Conservation (phyloP, 1,284 basidiomycete species). For the Puccinia horiana region DNA sequence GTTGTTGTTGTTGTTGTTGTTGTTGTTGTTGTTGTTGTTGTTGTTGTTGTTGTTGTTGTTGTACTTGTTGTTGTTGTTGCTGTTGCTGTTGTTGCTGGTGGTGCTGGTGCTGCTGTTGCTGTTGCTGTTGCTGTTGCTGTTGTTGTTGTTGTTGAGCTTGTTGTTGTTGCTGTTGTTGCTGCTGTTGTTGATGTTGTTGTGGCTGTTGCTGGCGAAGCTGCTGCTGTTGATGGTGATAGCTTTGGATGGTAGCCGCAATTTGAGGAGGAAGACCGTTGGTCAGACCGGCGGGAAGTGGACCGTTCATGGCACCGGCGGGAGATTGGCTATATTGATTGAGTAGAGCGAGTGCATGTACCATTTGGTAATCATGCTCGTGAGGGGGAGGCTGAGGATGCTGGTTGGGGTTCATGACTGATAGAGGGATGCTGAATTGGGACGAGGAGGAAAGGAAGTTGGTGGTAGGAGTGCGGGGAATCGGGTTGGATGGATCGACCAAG, state of each 20-base stretch:
- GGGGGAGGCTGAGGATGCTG: constrained; percentile 19
- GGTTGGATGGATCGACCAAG: constrained; percentile 6
- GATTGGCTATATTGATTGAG: constrained; percentile 33
- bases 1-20: constrained; percentile 12
- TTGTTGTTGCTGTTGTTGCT: constrained; percentile 28
- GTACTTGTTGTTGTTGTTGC: neutral
- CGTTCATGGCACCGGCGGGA: constrained; percentile 11
- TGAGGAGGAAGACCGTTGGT: constrained; percentile 32
- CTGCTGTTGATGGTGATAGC: constrained; percentile 9
- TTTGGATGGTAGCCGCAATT: constrained; percentile 23
- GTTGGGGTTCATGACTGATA: constrained; percentile 28
- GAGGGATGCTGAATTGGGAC: neutral
- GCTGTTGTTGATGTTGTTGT: constrained; percentile 26
- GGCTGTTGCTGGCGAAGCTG: constrained; percentile 19
- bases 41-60: neutral
- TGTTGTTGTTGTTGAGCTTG: constrained; percentile 31
- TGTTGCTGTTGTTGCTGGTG: constrained; percentile 15
- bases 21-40: constrained; percentile 12
- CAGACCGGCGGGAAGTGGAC: constrained; percentile 37
- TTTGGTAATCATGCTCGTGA: constrained; percentile 36
- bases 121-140: constrained; percentile 25
- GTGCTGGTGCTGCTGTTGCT: constrained; percentile 2
- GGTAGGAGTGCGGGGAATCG: neutral
- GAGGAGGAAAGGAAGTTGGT: neutral
- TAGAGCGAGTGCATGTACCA: constrained; percentile 4